A percentile compares a stretch with the other conserved stretches of the same genome.
Evolutionary conservation across 257 asterid species (phyloP).

Genomic region (Fraxinus excelsior): DNA sequence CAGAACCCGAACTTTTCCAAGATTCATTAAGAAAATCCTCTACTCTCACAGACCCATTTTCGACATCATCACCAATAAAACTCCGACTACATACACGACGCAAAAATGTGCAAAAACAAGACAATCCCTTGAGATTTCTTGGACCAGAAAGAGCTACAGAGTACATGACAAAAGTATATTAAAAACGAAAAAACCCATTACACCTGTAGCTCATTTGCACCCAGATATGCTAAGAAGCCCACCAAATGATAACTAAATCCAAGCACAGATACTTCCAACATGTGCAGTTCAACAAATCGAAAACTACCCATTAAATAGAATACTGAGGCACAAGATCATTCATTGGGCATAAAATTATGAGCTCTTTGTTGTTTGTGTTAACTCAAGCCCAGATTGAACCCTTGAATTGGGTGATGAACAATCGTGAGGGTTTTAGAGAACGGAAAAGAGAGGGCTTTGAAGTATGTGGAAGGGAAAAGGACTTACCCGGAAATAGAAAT

Average conservation of each 20-base stretch:
- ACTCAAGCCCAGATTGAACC: neutral
- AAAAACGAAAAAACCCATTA: conserved; percentile 38
- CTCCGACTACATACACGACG: conserved; percentile 51
- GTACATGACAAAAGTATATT: conserved; percentile 46
- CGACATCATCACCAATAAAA: conserved; percentile 46
- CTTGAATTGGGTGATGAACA: neutral
- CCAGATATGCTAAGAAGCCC: conserved; percentile 8
- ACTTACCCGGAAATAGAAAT: conserved; percentile 3
- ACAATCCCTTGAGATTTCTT: conserved; percentile 41
- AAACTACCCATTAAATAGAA: conserved; percentile 37
- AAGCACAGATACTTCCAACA: conserved; percentile 22
- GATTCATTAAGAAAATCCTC: conserved; percentile 73
- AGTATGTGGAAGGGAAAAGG: neutral
- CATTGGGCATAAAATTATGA: conserved; percentile 2
- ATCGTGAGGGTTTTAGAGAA: conserved; percentile 18
- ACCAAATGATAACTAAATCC: conserved; percentile 1
- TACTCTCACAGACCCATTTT: conserved; percentile 59
- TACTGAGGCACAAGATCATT: conserved; percentile 18
- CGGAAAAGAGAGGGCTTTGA: conserved; percentile 20
- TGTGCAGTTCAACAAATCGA: conserved; percentile 12
- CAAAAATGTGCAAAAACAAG: conserved; percentile 41
- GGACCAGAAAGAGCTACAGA: conserved; percentile 48
- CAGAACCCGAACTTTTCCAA: conserved; percentile 51
- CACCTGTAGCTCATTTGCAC: conserved; percentile 26
- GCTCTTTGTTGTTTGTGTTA: neutral